Evolutionary conservation across 768 basidiomycete species (phyloP).

Genomic region (Boletus insuetus): DNA sequence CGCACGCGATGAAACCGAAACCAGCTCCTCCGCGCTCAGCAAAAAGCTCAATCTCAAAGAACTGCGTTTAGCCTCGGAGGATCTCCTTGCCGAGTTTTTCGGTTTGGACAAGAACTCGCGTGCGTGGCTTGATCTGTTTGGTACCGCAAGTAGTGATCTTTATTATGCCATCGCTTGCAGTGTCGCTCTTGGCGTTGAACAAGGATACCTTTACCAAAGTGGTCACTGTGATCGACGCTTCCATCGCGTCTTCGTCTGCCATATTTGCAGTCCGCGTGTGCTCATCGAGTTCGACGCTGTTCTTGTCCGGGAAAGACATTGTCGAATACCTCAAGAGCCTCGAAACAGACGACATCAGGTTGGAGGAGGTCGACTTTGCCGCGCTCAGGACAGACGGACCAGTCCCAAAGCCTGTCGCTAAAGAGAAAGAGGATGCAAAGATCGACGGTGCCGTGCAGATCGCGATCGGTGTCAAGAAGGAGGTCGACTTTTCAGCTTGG

Average conservation of each 20-base stretch:
- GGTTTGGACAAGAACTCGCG: conserved; percentile 80
- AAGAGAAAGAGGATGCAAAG: conserved; percentile 73
- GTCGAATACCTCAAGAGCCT: conserved; percentile 66
- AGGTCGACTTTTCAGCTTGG: conserved; percentile 92
- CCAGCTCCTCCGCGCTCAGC: conserved; percentile 69
- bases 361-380: conserved; percentile 74
- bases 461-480: conserved; percentile 93
- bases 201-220: conserved; percentile 64
- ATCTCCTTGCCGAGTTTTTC: conserved; percentile 84
- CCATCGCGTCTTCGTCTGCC: conserved; percentile 63
- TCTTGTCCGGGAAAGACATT: conserved; percentile 79
- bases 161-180: conserved; percentile 38
- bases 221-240: conserved; percentile 71
- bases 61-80: conserved; percentile 79
- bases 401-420: conserved; percentile 34
- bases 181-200: conserved; percentile 78
- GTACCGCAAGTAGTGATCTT: neutral
- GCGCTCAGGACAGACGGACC: conserved; percentile 51
- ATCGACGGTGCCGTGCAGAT: conserved; percentile 89
- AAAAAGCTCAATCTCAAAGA: conserved; percentile 87
- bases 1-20: conserved; percentile 82
- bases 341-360: conserved; percentile 60
- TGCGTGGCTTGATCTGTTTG: conserved; percentile 40
- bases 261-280: conserved; percentile 74
- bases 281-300: conserved; percentile 68